A percentile compares a stretch with the other conserved stretches of the same genome.
Evolutionary conservation across 371 early-diverging fungal species (phyloP).

Genomic region (Funneliformis caledonium): DNA sequence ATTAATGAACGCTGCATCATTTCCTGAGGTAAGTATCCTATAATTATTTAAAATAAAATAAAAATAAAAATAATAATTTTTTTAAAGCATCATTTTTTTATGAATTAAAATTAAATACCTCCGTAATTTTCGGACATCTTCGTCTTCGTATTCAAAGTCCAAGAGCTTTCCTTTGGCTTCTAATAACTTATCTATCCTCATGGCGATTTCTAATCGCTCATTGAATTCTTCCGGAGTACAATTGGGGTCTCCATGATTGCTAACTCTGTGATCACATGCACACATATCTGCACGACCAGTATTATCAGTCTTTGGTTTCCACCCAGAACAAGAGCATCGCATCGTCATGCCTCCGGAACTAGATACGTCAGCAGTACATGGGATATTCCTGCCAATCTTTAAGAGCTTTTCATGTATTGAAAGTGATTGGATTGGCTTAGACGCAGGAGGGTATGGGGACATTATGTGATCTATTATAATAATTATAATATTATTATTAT

Average conservation of each 20-base stretch:
- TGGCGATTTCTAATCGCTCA: conserved; percentile 19
- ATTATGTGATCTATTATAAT: neutral
- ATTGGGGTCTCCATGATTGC: conserved; percentile 2
- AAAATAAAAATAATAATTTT: neutral
- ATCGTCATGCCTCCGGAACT: neutral
- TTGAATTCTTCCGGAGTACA: neutral
- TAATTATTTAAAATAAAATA: neutral
- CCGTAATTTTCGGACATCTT: neutral
- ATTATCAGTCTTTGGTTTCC: conserved; percentile 15
- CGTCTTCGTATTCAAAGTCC: conserved; percentile 25
- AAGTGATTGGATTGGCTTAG: neutral
- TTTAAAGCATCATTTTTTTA: neutral
- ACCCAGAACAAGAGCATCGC: conserved; percentile 18
- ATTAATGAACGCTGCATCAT: neutral
- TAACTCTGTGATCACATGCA: conserved; percentile 12
- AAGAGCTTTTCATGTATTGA: conserved; percentile 13
- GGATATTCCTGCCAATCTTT: conserved; percentile 29
- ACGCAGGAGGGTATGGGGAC: conserved; percentile 19
- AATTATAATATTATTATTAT: neutral
- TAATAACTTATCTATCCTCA: conserved; percentile 16
- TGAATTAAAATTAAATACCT: neutral
- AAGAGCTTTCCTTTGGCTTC: conserved; percentile 24
- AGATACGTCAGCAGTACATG: conserved; percentile 1
- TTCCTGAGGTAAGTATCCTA: neutral
- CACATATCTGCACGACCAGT: conserved; percentile 25